Evolutionary conservation across 2,329 filamentous ascomycete genomes (phyloP), one percentile per base, ranked within the genome.

Genomic region (Beauveria medogensis): DNA sequence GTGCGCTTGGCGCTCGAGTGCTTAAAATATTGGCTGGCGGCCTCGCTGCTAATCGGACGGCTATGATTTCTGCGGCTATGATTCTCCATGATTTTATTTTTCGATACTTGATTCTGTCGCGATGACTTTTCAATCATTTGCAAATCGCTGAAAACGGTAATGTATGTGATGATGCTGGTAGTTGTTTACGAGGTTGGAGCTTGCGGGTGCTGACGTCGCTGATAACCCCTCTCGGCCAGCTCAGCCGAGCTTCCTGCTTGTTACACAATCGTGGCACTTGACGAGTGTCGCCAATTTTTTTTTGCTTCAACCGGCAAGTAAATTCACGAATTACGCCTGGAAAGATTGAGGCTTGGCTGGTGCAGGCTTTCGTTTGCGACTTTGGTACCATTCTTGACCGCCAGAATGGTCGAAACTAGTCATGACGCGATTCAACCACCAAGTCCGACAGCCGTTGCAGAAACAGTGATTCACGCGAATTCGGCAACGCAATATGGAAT

Each of bases 1-100:
- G 75, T 64, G 51, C 77, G 74, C 51, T 69, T 68, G 24, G 67
- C 78, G 20, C 69, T 69, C 3, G 74, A 73, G 67, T 82, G 77
- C 8, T 72, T 63, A 64, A 78, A 77, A 34, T 61, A 61, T 16
- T 61, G 52, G 12, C 59, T n/a, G 9, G 44, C 53, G 9, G 53
- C 52, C 46, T 56, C 59, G 52, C 59, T 54, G 22, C 46, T 37
- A 1, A 34, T 2, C 30, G 59, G 46, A 26, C 20, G 18, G 44
- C 59, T 41, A 1, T 26, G 8, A 18, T 34, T 56, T 1, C 24
- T 12, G 28, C 12, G 3, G 9, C 20, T 8, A 5, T 14, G 12
- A 6, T 40, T 53, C 14, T 60, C 58, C 58, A 60, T 60, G 3
- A 14, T 50, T 30, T 20, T 2, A 22, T 10, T 8, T 14, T 14